Evolutionary conservation across 352 stramenopile species (phyloP).

Genomic region (Globisporangium paroecandrum): DNA sequence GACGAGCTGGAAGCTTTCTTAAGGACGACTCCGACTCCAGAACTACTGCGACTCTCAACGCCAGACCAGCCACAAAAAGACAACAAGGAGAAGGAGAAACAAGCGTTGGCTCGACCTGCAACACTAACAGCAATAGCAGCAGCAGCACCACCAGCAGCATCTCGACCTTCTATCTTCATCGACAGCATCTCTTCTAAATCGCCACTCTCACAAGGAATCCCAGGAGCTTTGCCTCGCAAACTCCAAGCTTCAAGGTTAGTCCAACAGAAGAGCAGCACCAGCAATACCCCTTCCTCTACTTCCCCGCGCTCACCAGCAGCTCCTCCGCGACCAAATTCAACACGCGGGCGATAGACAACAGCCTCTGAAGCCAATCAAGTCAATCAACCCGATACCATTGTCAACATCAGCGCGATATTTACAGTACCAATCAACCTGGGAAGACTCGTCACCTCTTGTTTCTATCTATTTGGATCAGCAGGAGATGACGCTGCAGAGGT

Average conservation of each 20-base stretch:
- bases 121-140: background rate
- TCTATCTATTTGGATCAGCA: conserved; percentile 31
- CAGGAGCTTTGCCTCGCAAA: conserved; percentile 9
- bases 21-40: background rate
- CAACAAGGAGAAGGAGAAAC: background rate
- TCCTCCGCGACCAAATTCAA: conserved; percentile 7
- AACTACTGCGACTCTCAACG: background rate
- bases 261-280: background rate
- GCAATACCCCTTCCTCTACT: background rate
- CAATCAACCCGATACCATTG: background rate
- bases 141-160: no score
- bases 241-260: conserved; percentile 3
- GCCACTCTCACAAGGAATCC: background rate
- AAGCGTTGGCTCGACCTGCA: background rate
- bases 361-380: background rate
- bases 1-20: conserved; percentile 3
- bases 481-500: conserved; percentile 55
- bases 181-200: background rate
- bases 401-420: background rate
- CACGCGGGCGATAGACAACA: conserved; percentile 1
- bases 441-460: background rate
- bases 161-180: conserved; percentile 2
- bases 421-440: background rate
- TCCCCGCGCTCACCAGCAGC: background rate
- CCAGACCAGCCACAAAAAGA: background rate